Evolutionary conservation across 2,329 filamentous ascomycete species (phyloP).

Genomic region (Aspergillus sp.): DNA sequence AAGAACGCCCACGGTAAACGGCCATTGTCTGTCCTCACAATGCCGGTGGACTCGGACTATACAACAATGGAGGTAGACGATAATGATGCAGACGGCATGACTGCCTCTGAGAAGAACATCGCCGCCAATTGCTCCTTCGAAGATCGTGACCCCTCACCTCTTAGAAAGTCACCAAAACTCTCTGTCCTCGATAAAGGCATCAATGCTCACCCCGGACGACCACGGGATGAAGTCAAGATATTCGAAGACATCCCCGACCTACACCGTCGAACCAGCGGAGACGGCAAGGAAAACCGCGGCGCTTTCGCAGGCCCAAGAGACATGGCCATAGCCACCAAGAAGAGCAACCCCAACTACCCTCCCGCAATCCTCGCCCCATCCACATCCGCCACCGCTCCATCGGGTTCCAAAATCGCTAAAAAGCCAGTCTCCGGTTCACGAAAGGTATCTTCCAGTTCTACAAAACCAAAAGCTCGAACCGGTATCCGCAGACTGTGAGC

Average conservation of each 20-base stretch:
- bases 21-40: slow-evolving; percentile 38
- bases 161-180: slow-evolving; percentile 33
- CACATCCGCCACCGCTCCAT: too few species aligned
- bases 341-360: too few species aligned
- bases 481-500: slow-evolving; percentile 31
- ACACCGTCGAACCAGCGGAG: slow-evolving; percentile 11
- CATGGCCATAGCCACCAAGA: too few species aligned
- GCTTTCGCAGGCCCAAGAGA: too few species aligned
- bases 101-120: slow-evolving; percentile 38
- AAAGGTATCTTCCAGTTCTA: slow-evolving; percentile 13
- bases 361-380: too few species aligned
- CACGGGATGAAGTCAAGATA: slow-evolving; percentile 25
- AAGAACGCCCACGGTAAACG: slow-evolving; percentile 37
- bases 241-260: slow-evolving; percentile 25
- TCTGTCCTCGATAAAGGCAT: slow-evolving; percentile 16
- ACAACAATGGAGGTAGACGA: slow-evolving; percentile 26
- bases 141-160: slow-evolving; percentile 17
- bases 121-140: slow-evolving; percentile 26
- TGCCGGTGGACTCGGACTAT: slow-evolving; percentile 20
- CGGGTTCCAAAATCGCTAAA: slow-evolving; percentile 6
- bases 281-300: slow-evolving; percentile 21
- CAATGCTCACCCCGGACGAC: slow-evolving; percentile 16
- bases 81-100: slow-evolving; percentile 22
- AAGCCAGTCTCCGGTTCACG: slow-evolving; percentile 14
- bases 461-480: slow-evolving; percentile 29